Conservation (phyloP, 192 early-diverging fungal species). For the Cetraspora pellucida region DNA sequence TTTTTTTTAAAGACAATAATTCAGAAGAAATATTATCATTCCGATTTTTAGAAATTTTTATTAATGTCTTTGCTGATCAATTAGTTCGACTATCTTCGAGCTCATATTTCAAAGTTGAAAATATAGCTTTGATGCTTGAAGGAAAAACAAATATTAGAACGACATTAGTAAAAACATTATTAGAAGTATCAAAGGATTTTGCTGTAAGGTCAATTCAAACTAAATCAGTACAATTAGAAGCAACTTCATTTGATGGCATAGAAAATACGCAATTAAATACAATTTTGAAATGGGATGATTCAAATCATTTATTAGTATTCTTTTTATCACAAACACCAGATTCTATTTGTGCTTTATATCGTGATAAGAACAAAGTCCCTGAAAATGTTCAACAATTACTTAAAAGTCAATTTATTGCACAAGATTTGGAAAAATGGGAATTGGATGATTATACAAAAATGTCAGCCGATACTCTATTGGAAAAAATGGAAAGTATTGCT, state of each 20-base stretch:
- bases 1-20: constrained; percentile 23
- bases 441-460: constrained; percentile 21
- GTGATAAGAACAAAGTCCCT: constrained; percentile 2
- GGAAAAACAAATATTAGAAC: neutral
- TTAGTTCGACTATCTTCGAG: constrained; percentile 30
- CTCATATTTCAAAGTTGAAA: constrained; percentile 28
- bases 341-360: constrained; percentile 28
- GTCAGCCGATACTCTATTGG: neutral
- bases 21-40: constrained; percentile 15
- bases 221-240: constrained; percentile 1
- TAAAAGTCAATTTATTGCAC: constrained; percentile 5
- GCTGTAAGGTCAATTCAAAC: constrained; percentile 19
- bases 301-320: constrained; percentile 34
- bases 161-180: constrained; percentile 21
- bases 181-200: constrained; percentile 34
- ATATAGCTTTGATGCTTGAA: constrained; percentile 16
- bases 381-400: constrained; percentile 24
- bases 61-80: constrained; percentile 36
- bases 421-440: neutral
- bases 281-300: constrained; percentile 30
- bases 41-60: constrained; percentile 35
- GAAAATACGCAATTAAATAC: neutral
- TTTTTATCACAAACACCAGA: constrained; percentile 29
- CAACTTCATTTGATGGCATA: neutral
- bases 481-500: constrained; percentile 23